A percentile compares a stretch with the other conserved stretches of the same genome.
Conservation (phyloP, 768 basidiomycete genomes). For the Porphyrellus cyaneotinctus region DNA sequence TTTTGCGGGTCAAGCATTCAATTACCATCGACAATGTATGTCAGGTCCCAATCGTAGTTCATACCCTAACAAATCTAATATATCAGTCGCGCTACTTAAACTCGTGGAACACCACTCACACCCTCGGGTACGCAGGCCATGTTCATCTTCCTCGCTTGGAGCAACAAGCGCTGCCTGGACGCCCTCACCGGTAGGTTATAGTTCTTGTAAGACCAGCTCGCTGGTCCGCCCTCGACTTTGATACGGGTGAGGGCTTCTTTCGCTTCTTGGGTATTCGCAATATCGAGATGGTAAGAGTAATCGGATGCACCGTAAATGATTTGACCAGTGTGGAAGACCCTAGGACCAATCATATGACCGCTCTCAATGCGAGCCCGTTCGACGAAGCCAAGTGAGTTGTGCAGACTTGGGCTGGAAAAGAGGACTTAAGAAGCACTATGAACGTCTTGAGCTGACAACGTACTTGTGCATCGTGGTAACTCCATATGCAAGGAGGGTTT, state of each 20-base stretch:
- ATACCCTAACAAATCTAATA: slow-evolving; percentile 43
- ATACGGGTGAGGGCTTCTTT: slow-evolving; percentile 61
- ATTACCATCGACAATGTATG: slow-evolving; percentile 73
- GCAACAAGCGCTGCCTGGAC: slow-evolving; percentile 61
- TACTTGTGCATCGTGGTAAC: slow-evolving; percentile 77
- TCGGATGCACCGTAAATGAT: slow-evolving; percentile 43
- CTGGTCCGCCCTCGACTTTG: slow-evolving; percentile 67
- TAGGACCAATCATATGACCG: slow-evolving; percentile 63
- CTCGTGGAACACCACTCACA: slow-evolving; percentile 26
- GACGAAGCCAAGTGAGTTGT: slow-evolving; percentile 56
- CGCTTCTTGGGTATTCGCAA: slow-evolving; percentile 59
- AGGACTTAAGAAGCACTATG: not conserved
- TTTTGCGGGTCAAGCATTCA: not conserved
- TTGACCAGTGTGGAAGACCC: slow-evolving; percentile 68
- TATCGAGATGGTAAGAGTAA: slow-evolving; percentile 64
- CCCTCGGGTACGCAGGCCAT: slow-evolving; percentile 77
- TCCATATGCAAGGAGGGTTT: slow-evolving; percentile 72
- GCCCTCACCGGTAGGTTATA: slow-evolving; percentile 69
- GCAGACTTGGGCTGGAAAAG: slow-evolving; percentile 55
- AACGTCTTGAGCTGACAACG: slow-evolving; percentile 9
- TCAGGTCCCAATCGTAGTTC: slow-evolving; percentile 77
- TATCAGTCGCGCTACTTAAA: not conserved
- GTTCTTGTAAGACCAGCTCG: slow-evolving; percentile 74
- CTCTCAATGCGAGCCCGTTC: slow-evolving; percentile 68
- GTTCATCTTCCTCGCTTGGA: slow-evolving; percentile 54